Evolutionary conservation across 2,329 filamentous ascomycete species (phyloP).

Genomic region (Delphinella strobiligena): DNA sequence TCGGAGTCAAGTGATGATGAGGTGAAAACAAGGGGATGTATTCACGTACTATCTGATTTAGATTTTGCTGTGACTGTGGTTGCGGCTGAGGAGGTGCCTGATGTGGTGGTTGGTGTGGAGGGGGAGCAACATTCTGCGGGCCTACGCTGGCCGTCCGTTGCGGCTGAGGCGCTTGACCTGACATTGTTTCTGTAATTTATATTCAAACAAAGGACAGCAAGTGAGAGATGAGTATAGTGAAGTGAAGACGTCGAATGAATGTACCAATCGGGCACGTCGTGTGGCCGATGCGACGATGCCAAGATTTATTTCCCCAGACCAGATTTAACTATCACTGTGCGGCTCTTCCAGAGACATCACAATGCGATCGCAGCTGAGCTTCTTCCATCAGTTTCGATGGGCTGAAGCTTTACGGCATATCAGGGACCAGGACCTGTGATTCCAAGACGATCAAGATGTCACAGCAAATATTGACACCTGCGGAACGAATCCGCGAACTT

Average conservation of each 20-base stretch:
- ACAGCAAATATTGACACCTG: conserved; percentile 43
- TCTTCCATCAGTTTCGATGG: conserved; percentile 8
- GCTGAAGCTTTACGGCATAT: conserved; percentile 5
- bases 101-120: conserved; percentile 7
- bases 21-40: conserved; percentile 12
- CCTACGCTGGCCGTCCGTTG: conserved; percentile 24
- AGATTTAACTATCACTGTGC: too few relatives aligned
- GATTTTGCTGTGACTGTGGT: conserved; percentile 69
- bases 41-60: conserved; percentile 96
- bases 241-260: too few relatives aligned
- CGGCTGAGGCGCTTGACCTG: conserved; percentile 22
- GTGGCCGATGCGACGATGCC: too few relatives aligned
- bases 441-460: conserved; percentile 11
- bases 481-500: conserved; percentile 70
- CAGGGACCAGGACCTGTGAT: conserved; percentile 1
- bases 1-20: conserved; percentile 6
- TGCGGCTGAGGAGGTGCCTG: conserved; percentile 34
- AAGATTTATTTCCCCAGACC: too few relatives aligned
- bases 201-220: too few relatives aligned
- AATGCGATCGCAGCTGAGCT: too few relatives aligned
- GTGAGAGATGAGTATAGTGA: too few relatives aligned
- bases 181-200: too few relatives aligned
- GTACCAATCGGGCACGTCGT: too few relatives aligned
- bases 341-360: too few relatives aligned
- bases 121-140: conserved; percentile 15